Conservation (phyloP, 305 asterid species). For the Lippia alba region DNA sequence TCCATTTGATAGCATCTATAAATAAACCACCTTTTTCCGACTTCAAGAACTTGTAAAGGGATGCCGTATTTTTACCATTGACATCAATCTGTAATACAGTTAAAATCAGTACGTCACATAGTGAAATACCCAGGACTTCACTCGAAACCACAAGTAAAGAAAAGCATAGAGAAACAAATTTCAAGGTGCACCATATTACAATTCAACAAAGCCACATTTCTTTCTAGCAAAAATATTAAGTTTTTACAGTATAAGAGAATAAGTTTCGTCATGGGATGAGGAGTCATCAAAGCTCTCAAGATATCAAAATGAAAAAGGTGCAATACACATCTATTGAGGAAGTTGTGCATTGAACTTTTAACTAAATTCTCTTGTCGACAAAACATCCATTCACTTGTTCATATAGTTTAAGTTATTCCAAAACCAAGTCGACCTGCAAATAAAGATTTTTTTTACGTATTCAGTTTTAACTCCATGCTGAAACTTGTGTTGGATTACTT, state of each 20-base stretch:
- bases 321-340: neutral
- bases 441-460: too few relatives aligned
- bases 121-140: neutral
- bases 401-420: neutral
- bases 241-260: neutral
- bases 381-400: neutral
- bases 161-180: neutral
- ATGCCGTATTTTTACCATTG: constrained; percentile 69
- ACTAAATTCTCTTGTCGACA: neutral
- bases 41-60: constrained; percentile 89
- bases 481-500: neutral
- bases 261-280: neutral
- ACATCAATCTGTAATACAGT: constrained; percentile 64
- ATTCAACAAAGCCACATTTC: neutral
- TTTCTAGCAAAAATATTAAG: neutral
- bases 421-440: too few relatives aligned
- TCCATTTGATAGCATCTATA: constrained; percentile 77
- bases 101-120: neutral
- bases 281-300: neutral
- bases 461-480: neutral
- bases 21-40: constrained; percentile 67
- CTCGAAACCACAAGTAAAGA: constrained; percentile 1
- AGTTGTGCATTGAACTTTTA: neutral
- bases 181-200: neutral
- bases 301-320: neutral